phyloP scores from a whole-genome alignment of 345 rosid genomes.

The Arabidopsis suecica region DNA sequence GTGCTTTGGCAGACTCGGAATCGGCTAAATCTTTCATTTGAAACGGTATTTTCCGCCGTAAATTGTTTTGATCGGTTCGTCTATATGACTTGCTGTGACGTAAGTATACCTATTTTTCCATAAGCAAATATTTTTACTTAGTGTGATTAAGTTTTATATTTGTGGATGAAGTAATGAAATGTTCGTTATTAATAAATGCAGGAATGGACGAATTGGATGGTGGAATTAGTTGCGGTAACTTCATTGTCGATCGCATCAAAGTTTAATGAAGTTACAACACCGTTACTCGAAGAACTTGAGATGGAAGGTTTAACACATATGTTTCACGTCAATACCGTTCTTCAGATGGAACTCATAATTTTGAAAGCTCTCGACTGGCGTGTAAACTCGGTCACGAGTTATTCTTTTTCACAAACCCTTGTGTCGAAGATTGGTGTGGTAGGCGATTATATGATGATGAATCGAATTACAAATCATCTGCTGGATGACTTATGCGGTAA shows the following conservation, averaged over 20 bases:
- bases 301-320: constrained; percentile 65
- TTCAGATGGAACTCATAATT: constrained; percentile 66
- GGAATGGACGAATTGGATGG: constrained; percentile 81
- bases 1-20: neutral
- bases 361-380: constrained; percentile 66
- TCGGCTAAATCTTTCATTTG: constrained; percentile 30
- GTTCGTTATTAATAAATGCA: constrained; percentile 2
- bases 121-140: too few species aligned
- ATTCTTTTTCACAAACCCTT: constrained; percentile 58
- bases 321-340: constrained; percentile 58
- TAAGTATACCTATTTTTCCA: constrained; percentile 33
- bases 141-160: too few species aligned
- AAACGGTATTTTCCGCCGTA: constrained; percentile 39
- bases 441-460: neutral
- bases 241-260: constrained; percentile 76
- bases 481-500: constrained; percentile 57
- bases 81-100: constrained; percentile 47
- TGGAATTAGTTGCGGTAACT: constrained; percentile 61
- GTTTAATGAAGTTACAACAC: constrained; percentile 56
- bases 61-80: constrained; percentile 33
- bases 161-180: neutral
- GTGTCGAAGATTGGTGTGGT: constrained; percentile 27
- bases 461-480: constrained; percentile 52
- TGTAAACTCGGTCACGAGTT: constrained; percentile 55
- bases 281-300: constrained; percentile 64